Evolutionary conservation across 2,329 filamentous ascomycete genomes (phyloP), one percentile per base, ranked within the genome.

Genomic region (Diplodia sapinea): DNA sequence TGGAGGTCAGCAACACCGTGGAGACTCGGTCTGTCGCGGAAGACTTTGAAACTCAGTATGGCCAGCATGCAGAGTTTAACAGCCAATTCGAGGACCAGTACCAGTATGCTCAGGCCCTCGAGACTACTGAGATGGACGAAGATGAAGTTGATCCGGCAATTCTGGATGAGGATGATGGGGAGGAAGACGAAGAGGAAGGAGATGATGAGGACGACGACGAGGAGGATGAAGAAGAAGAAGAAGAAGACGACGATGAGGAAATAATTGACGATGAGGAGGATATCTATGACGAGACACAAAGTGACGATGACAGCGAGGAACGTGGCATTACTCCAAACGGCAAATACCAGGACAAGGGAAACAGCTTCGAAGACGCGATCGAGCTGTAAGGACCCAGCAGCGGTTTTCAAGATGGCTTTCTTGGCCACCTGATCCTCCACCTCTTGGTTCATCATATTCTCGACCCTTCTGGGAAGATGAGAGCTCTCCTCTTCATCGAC

Each of bases 321-420:
- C 33, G 55, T 29, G 33, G 26, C 17, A 31, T 9, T n/a, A 50
- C 57, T 3, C 33, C 36, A 47, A 54, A 23, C 23, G 11, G 26
- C n/a, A 57, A 56, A n/a, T 68, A 62, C 31, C 26, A 56, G 50
- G 43, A 59, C 26, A 36, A 47, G 51, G 66, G 66, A 8, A 68
- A 65, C 51, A 68, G 66, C 29, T 33, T 63, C 23, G 66, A 68
- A 8, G 66, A 68, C 26, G 66, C 66, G 7, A 68, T 68, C 33
- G 66, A 68, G 61, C 54, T 68, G 15, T 68, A 23, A 65, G 7
- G n/a, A 26, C 20, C 33, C 12, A 43, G 13, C 23, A n/a, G 5
- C 7, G 7, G 15, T 31, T n/a, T 40, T 11, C 4, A 20, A 47
- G 43, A 11, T 20, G n/a, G 9, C 17, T 9, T 47, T 47, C 43